Conservation (phyloP, 2,329 filamentous ascomycete genomes). For the Penicillium sp. region DNA sequence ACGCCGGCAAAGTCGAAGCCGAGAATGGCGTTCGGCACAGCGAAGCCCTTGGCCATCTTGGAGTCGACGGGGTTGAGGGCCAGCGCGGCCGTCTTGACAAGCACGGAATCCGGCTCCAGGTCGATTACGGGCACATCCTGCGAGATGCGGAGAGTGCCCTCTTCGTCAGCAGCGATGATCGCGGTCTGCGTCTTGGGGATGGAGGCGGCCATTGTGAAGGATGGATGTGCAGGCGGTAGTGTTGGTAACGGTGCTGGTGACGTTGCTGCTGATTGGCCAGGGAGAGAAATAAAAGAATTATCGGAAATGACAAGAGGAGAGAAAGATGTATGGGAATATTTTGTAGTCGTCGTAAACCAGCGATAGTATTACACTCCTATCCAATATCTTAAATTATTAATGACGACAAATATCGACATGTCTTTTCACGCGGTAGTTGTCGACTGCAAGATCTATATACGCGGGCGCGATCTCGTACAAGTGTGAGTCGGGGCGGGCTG, state of each 20-base stretch:
- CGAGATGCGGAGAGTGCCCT: neutral
- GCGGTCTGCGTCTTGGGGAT: neutral
- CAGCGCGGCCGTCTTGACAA: neutral
- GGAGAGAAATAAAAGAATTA: too few relatives aligned
- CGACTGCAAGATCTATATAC: neutral
- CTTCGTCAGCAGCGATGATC: neutral
- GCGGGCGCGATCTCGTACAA: neutral
- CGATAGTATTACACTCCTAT: neutral
- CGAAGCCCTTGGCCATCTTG: neutral
- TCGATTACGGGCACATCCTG: neutral
- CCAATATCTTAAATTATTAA: neutral
- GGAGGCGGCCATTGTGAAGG: neutral
- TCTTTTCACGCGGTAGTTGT: neutral
- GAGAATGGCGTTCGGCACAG: neutral
- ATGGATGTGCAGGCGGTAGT: neutral
- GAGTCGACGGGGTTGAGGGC: neutral
- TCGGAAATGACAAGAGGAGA: too few relatives aligned
- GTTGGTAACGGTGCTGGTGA: too few relatives aligned
- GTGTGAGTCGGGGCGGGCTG: neutral
- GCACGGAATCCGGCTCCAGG: neutral
- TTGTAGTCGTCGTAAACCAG: neutral
- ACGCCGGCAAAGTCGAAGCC: neutral
- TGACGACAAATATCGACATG: neutral
- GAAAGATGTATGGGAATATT: neutral
- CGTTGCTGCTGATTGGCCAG: too few relatives aligned